phyloP scores from a whole-genome alignment of 75 land plant genomes.

The Selaginella moellendorffii region DNA sequence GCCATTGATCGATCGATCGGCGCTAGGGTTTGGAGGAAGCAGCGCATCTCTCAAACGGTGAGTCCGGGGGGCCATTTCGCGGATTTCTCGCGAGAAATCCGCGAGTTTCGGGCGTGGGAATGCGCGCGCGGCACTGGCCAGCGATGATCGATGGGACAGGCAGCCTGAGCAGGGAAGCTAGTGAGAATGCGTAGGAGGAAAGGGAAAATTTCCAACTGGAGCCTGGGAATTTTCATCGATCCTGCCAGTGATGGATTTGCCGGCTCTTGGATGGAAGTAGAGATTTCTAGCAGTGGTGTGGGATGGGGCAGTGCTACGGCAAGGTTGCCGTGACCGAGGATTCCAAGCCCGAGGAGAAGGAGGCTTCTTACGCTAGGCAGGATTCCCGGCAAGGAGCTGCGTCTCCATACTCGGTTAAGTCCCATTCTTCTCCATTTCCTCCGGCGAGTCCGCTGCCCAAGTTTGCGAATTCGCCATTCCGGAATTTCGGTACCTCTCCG shows the following conservation, averaged over 20 bases:
- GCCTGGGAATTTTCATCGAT: too few species aligned
- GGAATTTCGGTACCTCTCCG: constrained; percentile 3
- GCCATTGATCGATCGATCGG: too few species aligned
- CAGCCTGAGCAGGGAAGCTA: neutral
- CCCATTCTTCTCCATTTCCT: neutral
- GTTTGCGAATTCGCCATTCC: constrained; percentile 14
- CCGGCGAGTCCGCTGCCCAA: constrained; percentile 32
- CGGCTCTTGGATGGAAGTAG: neutral
- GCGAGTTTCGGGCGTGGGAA: too few species aligned
- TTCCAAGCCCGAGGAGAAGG: neutral
- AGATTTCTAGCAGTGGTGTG: neutral
- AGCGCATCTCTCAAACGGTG: too few species aligned
- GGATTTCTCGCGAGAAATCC: too few species aligned
- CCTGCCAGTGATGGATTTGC: neutral
- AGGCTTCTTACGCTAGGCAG: neutral
- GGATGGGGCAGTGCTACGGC: neutral
- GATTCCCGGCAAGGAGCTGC: neutral
- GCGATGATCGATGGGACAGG: too few species aligned
- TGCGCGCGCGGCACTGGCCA: too few species aligned
- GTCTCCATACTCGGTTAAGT: neutral
- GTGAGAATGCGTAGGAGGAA: neutral
- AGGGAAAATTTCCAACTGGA: neutral
- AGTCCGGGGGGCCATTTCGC: too few species aligned
- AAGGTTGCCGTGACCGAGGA: neutral
- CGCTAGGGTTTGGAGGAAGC: too few species aligned